Evolutionary conservation across 306 rosid species (phyloP), one percentile per base, ranked within the genome.

Genomic region (Dicorynia guianensis): DNA sequence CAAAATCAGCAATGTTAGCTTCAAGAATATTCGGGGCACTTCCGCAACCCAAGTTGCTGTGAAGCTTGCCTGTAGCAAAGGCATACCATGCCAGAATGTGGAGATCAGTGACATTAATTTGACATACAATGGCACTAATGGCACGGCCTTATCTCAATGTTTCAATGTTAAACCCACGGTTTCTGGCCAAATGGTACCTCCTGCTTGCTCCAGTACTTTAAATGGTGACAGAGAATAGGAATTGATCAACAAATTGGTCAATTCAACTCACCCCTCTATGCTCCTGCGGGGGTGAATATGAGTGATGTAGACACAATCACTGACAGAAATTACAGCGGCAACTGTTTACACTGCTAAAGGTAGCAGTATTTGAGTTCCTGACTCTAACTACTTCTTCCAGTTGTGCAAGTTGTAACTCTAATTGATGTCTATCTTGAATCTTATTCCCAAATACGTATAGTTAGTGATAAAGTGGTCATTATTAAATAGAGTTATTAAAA

Each of bases 1-100:
- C n/a, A 40, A 68, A 52, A 50, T 67, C 15, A 40, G 44, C 46
- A 35, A 60, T 34, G 55, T 74, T 7, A 49, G 52, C 72, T 67
- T 80, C 72, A 68, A 57, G 40, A 75, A 61, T 46, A 80, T 80
- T 19, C 9, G 71, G 18, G 80, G 84, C 5, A 67, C 80, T 7
- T 39, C 72, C 6, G 9, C 43, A 52, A 67, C 36, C 11, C 14
- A 3, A 3, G 55, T 60, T 30, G 59, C 76, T 33, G 44, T 80
- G 18, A 74, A 74, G 58, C 57, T 80, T 52, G 18, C 33, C 3
- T 80, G 76, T 40, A 73, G 84, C 71, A 50, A 3, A 39, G 34
- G 65, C n/a, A 17, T 74, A 1, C 80, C 71, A 2, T 80, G 80
- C 49, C 17, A 61, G 66, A 61, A 33, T 50, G 71, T 80, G 53